Evolutionary conservation across 148 eudicot genomes (phyloP), one percentile per base, ranked within the genome.

Genomic region (Silene uniflora): DNA sequence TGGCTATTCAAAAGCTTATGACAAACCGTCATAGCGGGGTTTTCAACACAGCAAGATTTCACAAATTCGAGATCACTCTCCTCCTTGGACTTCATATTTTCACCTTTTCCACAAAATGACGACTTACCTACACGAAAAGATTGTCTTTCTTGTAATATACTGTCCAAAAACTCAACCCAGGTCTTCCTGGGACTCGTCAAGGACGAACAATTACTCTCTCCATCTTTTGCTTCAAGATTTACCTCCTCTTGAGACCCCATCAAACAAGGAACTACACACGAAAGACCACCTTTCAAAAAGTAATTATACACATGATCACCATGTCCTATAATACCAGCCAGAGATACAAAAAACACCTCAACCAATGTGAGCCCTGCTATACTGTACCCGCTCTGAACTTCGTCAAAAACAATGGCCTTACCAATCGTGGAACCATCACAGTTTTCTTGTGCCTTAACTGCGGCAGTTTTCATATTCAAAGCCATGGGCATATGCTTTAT

Each of bases 291-390:
- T 74, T 89, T 87, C 83, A 78, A 76, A 74, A 87, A 79, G 82
- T 80, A 83, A 61, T 81, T 84, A 77, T 88, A 87, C 56, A 90
- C 85, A 78, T 89, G 98, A 86, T 92, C 97, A 62, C 98, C 92
- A 81, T 95, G 75, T 63, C 91, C 97, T 77, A 95, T 76, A 76
- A 95, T 86, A 82, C 96, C 97, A 29, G 85, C 78, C 81, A 95
- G 75, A 63, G 97, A 90, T 73, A 95, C 73, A 70, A 93, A 90
- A 84, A 95, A 95, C 67, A 83, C 79, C 85, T 95, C 98, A 67
- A 93, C 85, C 85, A 95, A 84, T 49, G 96, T 90, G 72, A 90
- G 83, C 22, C 88, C 89, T 75, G 82, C 72, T 52, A 74, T 73
- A 67, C 78, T 73, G 67, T 58, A 75, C 76, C 83, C 77, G 66